Base-by-base conservation (phyloP, 805 yeast species). In the Geotrichum ghanense region DNA sequence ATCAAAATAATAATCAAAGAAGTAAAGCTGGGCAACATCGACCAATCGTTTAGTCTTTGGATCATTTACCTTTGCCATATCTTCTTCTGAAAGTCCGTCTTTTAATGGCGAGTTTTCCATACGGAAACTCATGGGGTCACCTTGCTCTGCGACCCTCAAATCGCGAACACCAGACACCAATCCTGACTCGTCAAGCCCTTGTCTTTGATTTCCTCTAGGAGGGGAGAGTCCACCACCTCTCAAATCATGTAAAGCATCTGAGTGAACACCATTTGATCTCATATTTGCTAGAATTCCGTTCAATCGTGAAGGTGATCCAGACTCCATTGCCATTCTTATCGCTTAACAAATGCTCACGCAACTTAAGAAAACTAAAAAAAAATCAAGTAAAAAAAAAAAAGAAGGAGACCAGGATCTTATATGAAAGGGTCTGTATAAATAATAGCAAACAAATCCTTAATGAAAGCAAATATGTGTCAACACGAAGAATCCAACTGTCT, bases 1-100 rank as follows among this genome's bases (percentile, higher is more conserved):
- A 63, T 92, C 98, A 67, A 95, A 90, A 64, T 92, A 92, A 65
- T 89, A 87, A 63, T 92, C 98, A 49, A 92, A 71, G 58, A 92
- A 92, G 66, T 83, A 94, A 78, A 88, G 76, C 61, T 90, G 96
- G 37, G 95, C 83, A 22, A 92, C 97, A 44, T 88, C 83, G 6
- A 89, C 95, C 50, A 86, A 68, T 50, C 98, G 72, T 59, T 82
- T 83, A 1, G 94, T 86, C 58, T 86, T 86, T 44, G 83, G 80
- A 41, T 77, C 73, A 49, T 77, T 73, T 4, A 89, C 83, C 58
- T 56, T 56, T 25, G 46, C 57, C 22, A 42, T 47, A 44, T 56
- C 61, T n/a, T 45, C 42, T 10, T 53, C 45, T 16, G 55, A 43
- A 37, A 53, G 48, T 16, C 37, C 16, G 12, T 31, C 37, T 31